Evolutionary conservation across 2,329 filamentous ascomycete species (phyloP), one percentile per base, ranked within the genome.

Genomic region (Macroventuria anomochaeta): DNA sequence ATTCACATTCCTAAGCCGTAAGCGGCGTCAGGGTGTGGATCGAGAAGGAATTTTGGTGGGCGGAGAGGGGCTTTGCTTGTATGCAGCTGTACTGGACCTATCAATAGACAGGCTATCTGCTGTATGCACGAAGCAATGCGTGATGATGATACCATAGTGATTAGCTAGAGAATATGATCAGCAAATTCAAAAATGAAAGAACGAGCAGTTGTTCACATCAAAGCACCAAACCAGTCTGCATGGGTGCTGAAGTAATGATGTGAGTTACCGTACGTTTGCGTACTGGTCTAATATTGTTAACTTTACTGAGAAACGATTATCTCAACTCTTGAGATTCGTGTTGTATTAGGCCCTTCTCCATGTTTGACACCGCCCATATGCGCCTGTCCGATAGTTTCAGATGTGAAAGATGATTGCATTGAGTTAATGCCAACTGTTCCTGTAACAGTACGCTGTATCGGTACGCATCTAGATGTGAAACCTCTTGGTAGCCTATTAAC

Each of bases 1-100:
- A 86, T 99, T 69, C 91, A 95, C 73, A 92, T 99, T 63, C 95
- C 95, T 13, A 99, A 99, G 85, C 92, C 83, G 46, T 85, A 68
- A 54, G 41, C 34, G 13, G 25, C 10, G 12, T 21, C 28, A 12
- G 13, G 10, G 21, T 7, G 0, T 31, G 36, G 28, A 47, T 33
- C 12, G 31, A 12, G 13, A 10, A 15, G n/a, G 21, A 13, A 10
- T 11, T 23, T 12, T 29, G 26, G 36, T n/a, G n/a, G 21, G 33
- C 8, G 31, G 18, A 17, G 25, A 13, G 31, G 17, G 17, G 36
- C 13, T 40, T 33, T 28, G 17, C 32, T 25, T 40, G 21, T 25
- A 23, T 21, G 32, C 36, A 40, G 18, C 23, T 21, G 21, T 26
- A 38, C 28, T 31, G 5, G 11, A 38, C 21, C 26, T 36, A 32